A percentile compares a stretch with the other conserved stretches of the same genome.
Evolutionary conservation across 164 flowering plant genomes (phyloP).

Genomic region (Cinnamomum chago): DNA sequence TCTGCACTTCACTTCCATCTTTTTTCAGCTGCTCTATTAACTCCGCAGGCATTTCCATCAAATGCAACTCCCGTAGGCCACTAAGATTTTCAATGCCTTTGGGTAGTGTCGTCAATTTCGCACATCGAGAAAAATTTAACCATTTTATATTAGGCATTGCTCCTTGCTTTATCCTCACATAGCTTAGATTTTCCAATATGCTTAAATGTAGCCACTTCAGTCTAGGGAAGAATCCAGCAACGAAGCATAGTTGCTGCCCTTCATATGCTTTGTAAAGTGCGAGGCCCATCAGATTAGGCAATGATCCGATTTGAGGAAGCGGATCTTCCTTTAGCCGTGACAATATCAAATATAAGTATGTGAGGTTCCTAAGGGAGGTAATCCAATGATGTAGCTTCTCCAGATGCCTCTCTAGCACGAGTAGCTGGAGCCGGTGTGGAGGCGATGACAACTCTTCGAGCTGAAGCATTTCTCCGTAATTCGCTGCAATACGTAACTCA

Average conservation of each 20-base stretch:
- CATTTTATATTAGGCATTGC: constrained; percentile 27
- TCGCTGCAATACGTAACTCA: neutral
- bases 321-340: constrained; percentile 19
- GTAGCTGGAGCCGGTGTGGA: constrained; percentile 23
- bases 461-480: no score
- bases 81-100: constrained; percentile 32
- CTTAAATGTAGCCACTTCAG: constrained; percentile 24
- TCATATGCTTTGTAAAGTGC: constrained; percentile 24
- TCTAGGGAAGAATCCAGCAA: constrained; percentile 23
- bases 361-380: constrained; percentile 18
- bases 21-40: constrained; percentile 5
- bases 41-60: constrained; percentile 34
- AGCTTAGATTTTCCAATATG: constrained; percentile 13
- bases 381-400: constrained; percentile 28
- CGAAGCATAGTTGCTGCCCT: constrained; percentile 25
- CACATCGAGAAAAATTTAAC: constrained; percentile 20
- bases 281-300: constrained; percentile 25
- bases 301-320: constrained; percentile 15
- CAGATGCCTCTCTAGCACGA: constrained; percentile 23
- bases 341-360: constrained; percentile 19
- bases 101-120: constrained; percentile 24
- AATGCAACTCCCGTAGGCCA: constrained; percentile 23
- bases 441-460: neutral
- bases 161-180: constrained; percentile 23
- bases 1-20: constrained; percentile 4